Conservation (phyloP, 768 basidiomycete species). For the Tephrocybe sp. region DNA sequence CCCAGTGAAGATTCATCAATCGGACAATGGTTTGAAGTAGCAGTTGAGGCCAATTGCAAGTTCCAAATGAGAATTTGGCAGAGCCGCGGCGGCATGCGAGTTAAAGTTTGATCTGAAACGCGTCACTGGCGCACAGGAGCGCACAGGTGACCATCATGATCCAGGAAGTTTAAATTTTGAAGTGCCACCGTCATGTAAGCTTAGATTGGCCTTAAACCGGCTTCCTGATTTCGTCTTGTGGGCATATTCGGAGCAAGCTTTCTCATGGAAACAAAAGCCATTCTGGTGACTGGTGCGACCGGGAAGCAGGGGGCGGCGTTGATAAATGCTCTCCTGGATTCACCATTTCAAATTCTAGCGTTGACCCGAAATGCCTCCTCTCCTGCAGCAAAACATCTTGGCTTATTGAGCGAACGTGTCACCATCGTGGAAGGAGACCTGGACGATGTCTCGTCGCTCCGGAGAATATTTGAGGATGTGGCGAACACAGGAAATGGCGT, state of each 20-base stretch:
- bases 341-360: conserved; percentile 32
- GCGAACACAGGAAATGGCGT: conserved; percentile 23
- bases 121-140: too few species aligned
- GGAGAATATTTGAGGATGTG: conserved; percentile 33
- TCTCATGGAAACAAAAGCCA: conserved; percentile 18
- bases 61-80: too few species aligned
- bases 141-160: too few species aligned
- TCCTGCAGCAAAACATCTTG: conserved; percentile 23
- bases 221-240: too few species aligned
- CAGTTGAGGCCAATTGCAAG: too few species aligned
- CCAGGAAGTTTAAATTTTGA: too few species aligned
- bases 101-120: too few species aligned
- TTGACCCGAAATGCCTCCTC: conserved; percentile 33
- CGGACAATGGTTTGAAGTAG: too few species aligned
- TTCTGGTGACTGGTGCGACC: conserved; percentile 36
- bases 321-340: conserved; percentile 23
- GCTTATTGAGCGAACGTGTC: conserved; percentile 22
- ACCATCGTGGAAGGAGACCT: conserved; percentile 34
- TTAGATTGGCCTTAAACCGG: neutral
- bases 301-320: conserved; percentile 35
- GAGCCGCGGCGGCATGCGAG: too few species aligned
- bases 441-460: conserved; percentile 25
- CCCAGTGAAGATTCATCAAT: too few species aligned
- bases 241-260: too few species aligned
- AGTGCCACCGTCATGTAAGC: too few species aligned